Evolutionary conservation across 2,329 filamentous ascomycete genomes (phyloP), one percentile per base, ranked within the genome.

Genomic region (Fragosphaeria purpurea): DNA sequence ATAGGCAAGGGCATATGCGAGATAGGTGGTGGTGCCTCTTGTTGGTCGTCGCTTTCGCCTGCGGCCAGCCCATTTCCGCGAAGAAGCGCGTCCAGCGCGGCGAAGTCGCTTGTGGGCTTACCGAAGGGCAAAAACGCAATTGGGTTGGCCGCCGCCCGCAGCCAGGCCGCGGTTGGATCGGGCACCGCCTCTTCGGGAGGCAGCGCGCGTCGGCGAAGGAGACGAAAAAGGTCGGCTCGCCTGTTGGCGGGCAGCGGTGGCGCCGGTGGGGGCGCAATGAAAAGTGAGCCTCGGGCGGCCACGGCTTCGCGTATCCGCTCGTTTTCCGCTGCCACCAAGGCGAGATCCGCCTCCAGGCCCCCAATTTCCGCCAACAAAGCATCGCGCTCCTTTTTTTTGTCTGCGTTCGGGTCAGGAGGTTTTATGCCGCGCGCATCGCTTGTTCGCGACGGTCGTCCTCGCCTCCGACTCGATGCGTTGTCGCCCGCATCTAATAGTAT

Each of bases 1-100:
- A 89, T 72, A 1, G 72, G 72, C 2, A 80, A 60, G 0, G 84
- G 87, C 47, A 79, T 75, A 59, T 90, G 86, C 1, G 83, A 86
- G 7, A 75, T 68, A 0, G 76, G 62, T 2, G 70, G 67, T 11
- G 35, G 35, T 11, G 35, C 35, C 7, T 37, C 35, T 7, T 7
- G 35, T 11, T 37, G 35, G 35, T 3, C 3, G 7, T 7, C 7
- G 7, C 7, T 7, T 37, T 7, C 35, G 7, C 7, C 7, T 11
- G 35, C 35, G 35, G 35, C 35, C 35, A 37, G 35, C 7, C 35
- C 35, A 22, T 22, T 22, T 22, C 22, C 22, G 22, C 22, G 22
- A 22, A 22, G 22, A 22, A 22, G 22, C 22, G 22, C 22, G 22
- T 2, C 2, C 2, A 22, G 22, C 7, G 35, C 48, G 0, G 62